Conservation (phyloP, 2,329 filamentous ascomycete species). For the Diaporthe sp. region DNA sequence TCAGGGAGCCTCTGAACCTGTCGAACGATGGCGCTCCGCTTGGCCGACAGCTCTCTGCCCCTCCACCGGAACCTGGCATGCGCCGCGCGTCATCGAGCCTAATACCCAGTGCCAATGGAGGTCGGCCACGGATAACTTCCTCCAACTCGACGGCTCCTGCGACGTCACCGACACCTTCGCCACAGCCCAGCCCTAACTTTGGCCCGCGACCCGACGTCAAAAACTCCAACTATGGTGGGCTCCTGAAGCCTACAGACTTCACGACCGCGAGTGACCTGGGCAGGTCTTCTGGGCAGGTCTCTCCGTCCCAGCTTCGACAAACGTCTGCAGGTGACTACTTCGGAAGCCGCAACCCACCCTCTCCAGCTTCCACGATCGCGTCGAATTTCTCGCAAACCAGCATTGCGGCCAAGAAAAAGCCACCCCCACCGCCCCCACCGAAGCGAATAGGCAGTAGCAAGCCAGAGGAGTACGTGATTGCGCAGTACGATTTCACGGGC, state of each 20-base stretch:
- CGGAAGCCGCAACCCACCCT: conserved; percentile 43
- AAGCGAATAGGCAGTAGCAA: conserved; percentile 68
- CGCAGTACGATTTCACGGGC: conserved; percentile 81
- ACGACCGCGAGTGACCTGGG: conserved; percentile 59
- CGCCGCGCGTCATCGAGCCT: conserved; percentile 58
- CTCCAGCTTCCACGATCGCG: conserved; percentile 46
- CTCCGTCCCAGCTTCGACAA: conserved; percentile 38
- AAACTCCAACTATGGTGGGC: conserved; percentile 46
- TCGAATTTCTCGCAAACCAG: conserved; percentile 46
- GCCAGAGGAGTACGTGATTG: conserved; percentile 73
- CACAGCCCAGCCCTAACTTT: conserved; percentile 48
- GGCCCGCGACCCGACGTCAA: conserved; percentile 48
- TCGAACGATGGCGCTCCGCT: conserved; percentile 49
- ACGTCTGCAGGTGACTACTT: conserved; percentile 53
- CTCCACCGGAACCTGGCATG: conserved; percentile 52
- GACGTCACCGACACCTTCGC: conserved; percentile 40
- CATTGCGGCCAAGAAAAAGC: conserved; percentile 74
- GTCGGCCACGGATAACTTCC: conserved; percentile 55
- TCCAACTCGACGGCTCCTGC: conserved; percentile 42
- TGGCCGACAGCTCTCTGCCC: conserved; percentile 42
- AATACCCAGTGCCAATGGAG: conserved; percentile 51
- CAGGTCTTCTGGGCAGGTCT: conserved; percentile 46
- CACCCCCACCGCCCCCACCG: conserved; percentile 78
- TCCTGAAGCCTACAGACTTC: conserved; percentile 59
- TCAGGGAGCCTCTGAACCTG: conserved; percentile 62